Evolutionary conservation across 73 alveolate genomes (phyloP).

Genomic region (Tetrahymena malaccensis): DNA sequence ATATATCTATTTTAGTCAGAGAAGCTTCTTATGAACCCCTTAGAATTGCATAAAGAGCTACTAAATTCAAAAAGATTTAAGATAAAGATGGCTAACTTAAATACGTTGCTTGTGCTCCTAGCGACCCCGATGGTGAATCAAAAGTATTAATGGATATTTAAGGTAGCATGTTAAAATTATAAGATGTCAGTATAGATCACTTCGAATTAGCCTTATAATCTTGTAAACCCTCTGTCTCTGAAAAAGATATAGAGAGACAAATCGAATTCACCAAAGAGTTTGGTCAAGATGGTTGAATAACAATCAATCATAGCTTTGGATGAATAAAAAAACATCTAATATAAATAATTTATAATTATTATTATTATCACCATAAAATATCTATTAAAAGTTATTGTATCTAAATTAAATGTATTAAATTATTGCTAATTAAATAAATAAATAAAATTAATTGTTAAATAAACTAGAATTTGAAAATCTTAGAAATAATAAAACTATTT

Average conservation of each 20-base stretch:
- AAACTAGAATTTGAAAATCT: too few species aligned
- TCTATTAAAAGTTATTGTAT: too few species aligned
- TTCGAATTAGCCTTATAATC: not conserved
- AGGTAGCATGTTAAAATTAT: not conserved
- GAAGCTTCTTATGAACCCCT: not conserved
- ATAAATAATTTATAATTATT: too few species aligned
- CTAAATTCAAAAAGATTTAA: not conserved
- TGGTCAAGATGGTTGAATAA: not conserved
- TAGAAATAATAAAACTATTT: too few species aligned
- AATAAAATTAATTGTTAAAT: too few species aligned
- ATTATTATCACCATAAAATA: too few species aligned
- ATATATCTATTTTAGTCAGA: not conserved
- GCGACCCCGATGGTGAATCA: not conserved
- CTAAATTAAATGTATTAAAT: too few species aligned
- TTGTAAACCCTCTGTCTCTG: not conserved
- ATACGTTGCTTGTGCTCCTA: not conserved
- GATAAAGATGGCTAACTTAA: not conserved
- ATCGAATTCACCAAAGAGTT: not conserved
- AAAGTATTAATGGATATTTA: not conserved
- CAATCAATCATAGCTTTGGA: too few species aligned
- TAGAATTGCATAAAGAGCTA: not conserved
- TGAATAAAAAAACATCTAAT: not conserved
- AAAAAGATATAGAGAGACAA: not conserved
- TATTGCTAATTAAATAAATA: too few species aligned
- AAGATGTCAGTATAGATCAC: not conserved